Evolutionary conservation across 2,329 filamentous ascomycete genomes (phyloP).

Genomic region (Epichloe sp.): DNA sequence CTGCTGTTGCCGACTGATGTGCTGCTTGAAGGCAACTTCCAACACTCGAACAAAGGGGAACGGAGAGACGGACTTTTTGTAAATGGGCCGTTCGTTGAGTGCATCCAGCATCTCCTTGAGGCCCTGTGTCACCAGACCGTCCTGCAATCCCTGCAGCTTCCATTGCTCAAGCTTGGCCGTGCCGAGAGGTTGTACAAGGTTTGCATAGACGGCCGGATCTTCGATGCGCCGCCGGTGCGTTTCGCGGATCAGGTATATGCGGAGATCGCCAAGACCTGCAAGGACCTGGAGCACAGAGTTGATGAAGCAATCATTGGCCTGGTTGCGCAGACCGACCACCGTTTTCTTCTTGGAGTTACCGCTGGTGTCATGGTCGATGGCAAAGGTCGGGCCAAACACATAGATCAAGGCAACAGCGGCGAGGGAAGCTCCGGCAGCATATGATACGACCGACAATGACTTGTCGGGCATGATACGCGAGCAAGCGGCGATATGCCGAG

Average conservation of each 20-base stretch:
- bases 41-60: constrained; percentile 71
- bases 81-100: constrained; percentile 85
- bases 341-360: constrained; percentile 57
- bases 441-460: constrained; percentile 48
- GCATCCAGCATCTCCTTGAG: constrained; percentile 87
- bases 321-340: constrained; percentile 78
- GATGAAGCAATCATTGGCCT: constrained; percentile 93
- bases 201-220: constrained; percentile 59
- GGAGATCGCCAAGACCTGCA: constrained; percentile 77
- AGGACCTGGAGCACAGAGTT: constrained; percentile 92
- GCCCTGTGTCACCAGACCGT: constrained; percentile 70
- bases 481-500: background rate
- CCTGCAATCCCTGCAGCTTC: constrained; percentile 58
- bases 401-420: constrained; percentile 92
- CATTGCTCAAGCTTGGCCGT: constrained; percentile 35
- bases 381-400: constrained; percentile 94
- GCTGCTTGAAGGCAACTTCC: constrained; percentile 75
- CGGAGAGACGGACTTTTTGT: constrained; percentile 86
- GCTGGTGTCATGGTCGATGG: constrained; percentile 74
- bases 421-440: constrained; percentile 89
- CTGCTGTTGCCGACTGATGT: constrained; percentile 89
- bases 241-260: constrained; percentile 85
- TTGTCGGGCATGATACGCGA: constrained; percentile 22
- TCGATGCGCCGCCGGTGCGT: constrained; percentile 74
- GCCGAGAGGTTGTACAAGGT: constrained; percentile 38